Percentiles rank a stretch among this genome's conserved stretches.
These are phyloP conservation scores for Blastocladiella britannica DNA, from an alignment of 192 early-diverging fungal species.

Conservation along the genomic window DNA sequence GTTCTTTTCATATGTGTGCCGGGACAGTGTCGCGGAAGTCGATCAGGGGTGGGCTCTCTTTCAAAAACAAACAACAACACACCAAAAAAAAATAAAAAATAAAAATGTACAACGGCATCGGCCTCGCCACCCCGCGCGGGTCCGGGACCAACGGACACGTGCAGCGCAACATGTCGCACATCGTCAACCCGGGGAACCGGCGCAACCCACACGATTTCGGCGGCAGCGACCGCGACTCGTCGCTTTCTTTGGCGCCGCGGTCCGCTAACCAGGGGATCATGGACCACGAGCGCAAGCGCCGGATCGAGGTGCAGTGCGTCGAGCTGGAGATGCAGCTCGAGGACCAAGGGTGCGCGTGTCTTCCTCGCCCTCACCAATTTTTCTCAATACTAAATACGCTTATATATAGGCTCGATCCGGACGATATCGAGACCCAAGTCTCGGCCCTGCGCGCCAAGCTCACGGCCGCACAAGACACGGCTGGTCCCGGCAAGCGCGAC, in stretches of 20 bases:
- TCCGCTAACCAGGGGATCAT: constrained; percentile 60
- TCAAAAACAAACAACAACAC: neutral
- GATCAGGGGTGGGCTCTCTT: neutral
- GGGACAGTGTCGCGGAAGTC: too few relatives aligned
- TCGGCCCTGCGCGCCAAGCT: constrained; percentile 33
- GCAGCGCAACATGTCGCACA: constrained; percentile 64
- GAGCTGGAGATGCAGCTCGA: constrained; percentile 60
- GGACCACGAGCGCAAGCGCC: constrained; percentile 65
- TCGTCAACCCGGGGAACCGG: constrained; percentile 9
- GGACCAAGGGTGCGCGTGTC: constrained; percentile 30
- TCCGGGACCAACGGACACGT: constrained; percentile 94
- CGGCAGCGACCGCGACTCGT: constrained; percentile 16
- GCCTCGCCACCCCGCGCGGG: constrained; percentile 53
- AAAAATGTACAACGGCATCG: constrained; percentile 60
- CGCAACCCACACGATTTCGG: too few relatives aligned
- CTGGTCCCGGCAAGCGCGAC: constrained; percentile 4
- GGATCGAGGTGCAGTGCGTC: constrained; percentile 70
- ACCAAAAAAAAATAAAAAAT: constrained; percentile 19
- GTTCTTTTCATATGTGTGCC: too few relatives aligned
- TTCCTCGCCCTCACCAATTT: neutral
- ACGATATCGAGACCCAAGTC: constrained; percentile 44
- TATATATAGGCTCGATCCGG: constrained; percentile 27
- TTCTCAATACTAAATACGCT: neutral
- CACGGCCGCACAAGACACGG: constrained; percentile 22
- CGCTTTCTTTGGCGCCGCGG: constrained; percentile 11